Evolutionary conservation across 225 moss, liverwort and hornwort species (phyloP), one percentile per base, ranked within the genome.

Genomic region (Takakia lepidozioides): DNA sequence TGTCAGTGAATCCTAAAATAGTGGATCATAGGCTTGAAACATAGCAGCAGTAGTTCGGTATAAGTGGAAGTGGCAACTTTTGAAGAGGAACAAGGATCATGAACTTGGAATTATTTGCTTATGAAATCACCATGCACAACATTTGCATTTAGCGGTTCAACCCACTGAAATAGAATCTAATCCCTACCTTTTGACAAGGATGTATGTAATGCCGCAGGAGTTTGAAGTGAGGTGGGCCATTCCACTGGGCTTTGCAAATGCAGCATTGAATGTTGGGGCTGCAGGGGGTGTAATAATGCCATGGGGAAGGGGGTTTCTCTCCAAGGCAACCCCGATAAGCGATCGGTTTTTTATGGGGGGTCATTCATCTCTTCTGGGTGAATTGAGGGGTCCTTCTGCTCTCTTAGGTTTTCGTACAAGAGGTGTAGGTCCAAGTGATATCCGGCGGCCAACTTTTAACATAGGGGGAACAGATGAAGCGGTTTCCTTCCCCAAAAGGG

Each of bases 331-430:
- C 42, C 87, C 98, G 4, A 91, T 91, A 43, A 91, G 98, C 66
- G 98, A 98, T 44, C 85, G 98, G 21, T 98, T 91, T 66, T 98
- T 85, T 45, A 91, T 98, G 91, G 98, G 98, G 48, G 98, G 98
- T 51, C 98, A 98, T 64, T 65, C 91, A 24, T 98, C 98, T 46
- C 72, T 98, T 65, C 82, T 98, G 18, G 98, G 98, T 47, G 90
- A 98, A 47, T 62, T 98, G 74, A 98, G 62, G 60, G 98, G 98
- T 52, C 98, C 98, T 23, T 91, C 84, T 60, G 75, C 98, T 52
- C 70, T 98, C 30, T 53, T 81, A 56, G 98, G 98, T 62, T 98
- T 98, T 43, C 85, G 98, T 47, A 91, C 91, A n/a, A 78, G 91
- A 79, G 98, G 98, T 25, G 91, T 98, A 38, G 98, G 98, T 61